Evolutionary conservation across 371 early-diverging fungal species (phyloP).

Genomic region (Mortierella sp.): DNA sequence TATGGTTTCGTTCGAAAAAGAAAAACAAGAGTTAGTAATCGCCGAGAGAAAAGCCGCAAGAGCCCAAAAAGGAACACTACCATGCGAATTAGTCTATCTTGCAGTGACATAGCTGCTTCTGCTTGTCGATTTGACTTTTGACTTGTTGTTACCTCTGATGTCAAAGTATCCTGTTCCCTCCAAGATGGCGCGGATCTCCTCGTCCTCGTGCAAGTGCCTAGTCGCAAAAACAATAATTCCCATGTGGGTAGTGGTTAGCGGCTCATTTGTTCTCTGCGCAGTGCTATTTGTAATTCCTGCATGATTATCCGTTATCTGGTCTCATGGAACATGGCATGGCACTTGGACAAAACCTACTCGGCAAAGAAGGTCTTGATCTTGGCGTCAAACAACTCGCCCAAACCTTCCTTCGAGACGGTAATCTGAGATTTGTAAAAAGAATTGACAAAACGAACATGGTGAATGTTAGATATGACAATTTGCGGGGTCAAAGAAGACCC

Average conservation of each 20-base stretch:
- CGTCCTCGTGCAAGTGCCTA: constrained; percentile 96
- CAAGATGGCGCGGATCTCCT: constrained; percentile 94
- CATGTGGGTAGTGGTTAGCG: too few species aligned
- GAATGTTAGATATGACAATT: neutral
- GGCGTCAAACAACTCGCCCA: constrained; percentile 87
- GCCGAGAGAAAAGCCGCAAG: neutral
- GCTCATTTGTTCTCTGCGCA: neutral
- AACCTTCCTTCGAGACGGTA: constrained; percentile 79
- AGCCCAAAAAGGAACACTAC: neutral
- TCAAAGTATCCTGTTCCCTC: constrained; percentile 95
- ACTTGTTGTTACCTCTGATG: constrained; percentile 65
- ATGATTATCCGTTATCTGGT: neutral
- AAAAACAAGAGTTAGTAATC: neutral
- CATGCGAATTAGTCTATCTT: neutral
- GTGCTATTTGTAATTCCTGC: neutral
- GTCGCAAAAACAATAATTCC: neutral
- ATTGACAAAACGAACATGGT: neutral
- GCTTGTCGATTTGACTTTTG: neutral
- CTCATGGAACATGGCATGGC: too few species aligned
- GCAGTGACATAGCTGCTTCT: neutral
- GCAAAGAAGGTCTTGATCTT: constrained; percentile 94
- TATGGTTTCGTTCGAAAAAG: constrained; percentile 29
- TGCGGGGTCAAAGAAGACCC: neutral
- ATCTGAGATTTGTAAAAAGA: constrained; percentile 58
- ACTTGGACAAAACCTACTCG: constrained; percentile 72